Conservation (phyloP, 768 basidiomycete species). For the Psilocybe subaeruginosa region DNA sequence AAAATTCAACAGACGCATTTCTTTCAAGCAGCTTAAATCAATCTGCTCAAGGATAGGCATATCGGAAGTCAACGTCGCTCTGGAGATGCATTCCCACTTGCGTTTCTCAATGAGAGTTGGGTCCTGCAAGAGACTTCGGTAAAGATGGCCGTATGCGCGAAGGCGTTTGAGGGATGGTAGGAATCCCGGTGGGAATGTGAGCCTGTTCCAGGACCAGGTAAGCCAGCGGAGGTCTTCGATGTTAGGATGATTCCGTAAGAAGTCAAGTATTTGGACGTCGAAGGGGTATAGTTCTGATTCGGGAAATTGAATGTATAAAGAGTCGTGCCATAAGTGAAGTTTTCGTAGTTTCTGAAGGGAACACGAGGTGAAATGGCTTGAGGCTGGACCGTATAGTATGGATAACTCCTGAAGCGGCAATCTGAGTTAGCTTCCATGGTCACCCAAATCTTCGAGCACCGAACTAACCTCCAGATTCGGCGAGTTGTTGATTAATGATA, state of each 20-base stretch:
- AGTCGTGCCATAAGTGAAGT: conserved; percentile 20
- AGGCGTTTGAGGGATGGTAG: conserved; percentile 25
- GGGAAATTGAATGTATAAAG: neutral
- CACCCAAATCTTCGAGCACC: neutral
- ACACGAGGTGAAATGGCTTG: conserved; percentile 12
- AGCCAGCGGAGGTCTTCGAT: conserved; percentile 30
- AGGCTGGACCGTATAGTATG: conserved; percentile 9
- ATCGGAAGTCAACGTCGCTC: conserved; percentile 19
- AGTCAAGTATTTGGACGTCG: conserved; percentile 19
- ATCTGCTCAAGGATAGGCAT: conserved; percentile 22
- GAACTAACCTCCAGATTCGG: conserved; percentile 2
- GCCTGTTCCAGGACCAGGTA: conserved; percentile 16
- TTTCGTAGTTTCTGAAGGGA: conserved; percentile 21
- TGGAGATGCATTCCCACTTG: conserved; percentile 21
- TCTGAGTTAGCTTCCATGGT: neutral
- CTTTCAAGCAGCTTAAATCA: conserved; percentile 20
- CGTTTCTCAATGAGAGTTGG: conserved; percentile 9
- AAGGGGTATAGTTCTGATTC: conserved; percentile 2
- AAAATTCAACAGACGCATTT: conserved; percentile 26
- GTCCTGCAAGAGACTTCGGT: conserved; percentile 22
- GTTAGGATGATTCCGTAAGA: conserved; percentile 24
- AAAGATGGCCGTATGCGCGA: conserved; percentile 17
- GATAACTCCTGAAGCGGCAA: conserved; percentile 12
- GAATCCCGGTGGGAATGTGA: conserved; percentile 15
- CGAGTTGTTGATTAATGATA: conserved; percentile 6